Evolutionary conservation across 495 filamentous ascomycete genomes (phyloP).

Genomic region (Friedmanniomyces simplex): DNA sequence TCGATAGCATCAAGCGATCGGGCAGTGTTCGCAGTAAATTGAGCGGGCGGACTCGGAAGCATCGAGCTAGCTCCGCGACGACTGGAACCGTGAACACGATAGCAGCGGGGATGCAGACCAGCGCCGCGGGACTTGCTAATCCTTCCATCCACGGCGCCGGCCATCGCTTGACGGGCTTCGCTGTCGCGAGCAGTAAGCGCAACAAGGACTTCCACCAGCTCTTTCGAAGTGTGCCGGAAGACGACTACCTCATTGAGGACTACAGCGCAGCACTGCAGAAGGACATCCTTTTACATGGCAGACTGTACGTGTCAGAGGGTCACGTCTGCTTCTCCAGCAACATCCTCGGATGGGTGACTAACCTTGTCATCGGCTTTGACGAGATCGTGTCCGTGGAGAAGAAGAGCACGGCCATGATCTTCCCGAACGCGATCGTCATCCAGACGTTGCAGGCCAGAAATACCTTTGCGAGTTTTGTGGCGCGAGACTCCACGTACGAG

Average conservation of each 20-base stretch:
- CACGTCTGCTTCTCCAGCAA: constrained; percentile 99
- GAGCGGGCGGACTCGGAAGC: constrained; percentile 47
- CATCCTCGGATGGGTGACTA: constrained; percentile 96
- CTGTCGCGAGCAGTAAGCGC: constrained; percentile 88
- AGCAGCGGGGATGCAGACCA: constrained; percentile 56
- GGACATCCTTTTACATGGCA: constrained; percentile 88
- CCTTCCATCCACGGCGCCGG: constrained; percentile 47
- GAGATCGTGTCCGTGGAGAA: constrained; percentile 96
- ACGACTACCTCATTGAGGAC: constrained; percentile 96
- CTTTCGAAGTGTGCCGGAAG: constrained; percentile 93
- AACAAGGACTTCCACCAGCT: constrained; percentile 90
- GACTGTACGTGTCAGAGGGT: constrained; percentile 92
- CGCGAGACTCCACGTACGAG: constrained; percentile 92
- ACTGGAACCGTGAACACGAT: constrained; percentile 52
- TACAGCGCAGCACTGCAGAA: constrained; percentile 94
- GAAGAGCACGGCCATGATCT: constrained; percentile 87
- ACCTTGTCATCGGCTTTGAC: constrained; percentile 93
- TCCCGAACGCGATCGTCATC: constrained; percentile 95
- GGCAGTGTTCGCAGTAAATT: constrained; percentile 77
- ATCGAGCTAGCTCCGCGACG: constrained; percentile 78
- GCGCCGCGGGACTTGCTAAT: constrained; percentile 53
- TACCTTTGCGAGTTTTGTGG: constrained; percentile 88
- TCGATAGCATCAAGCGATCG: constrained; percentile 56
- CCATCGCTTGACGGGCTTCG: constrained; percentile 83
- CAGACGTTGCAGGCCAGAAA: constrained; percentile 92